A percentile compares a stretch with the other conserved stretches of the same genome.
phyloP scores from a whole-genome alignment of 1,139 yeast species.

The Spathaspora sp. region DNA sequence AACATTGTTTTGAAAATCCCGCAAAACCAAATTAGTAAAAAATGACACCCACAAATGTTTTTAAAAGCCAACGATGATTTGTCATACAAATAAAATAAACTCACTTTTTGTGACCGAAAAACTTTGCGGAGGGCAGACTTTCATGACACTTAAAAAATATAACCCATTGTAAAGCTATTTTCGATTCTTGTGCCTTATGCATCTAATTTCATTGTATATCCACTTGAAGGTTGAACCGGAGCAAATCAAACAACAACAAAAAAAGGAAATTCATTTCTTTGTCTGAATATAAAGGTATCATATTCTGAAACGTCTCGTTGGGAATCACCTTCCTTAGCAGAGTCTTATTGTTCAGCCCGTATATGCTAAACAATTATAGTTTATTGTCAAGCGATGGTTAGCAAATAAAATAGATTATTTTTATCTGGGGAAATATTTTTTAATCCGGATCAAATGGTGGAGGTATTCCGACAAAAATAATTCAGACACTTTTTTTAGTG shows the following conservation, averaged over 20 bases:
- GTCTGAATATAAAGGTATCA: neutral
- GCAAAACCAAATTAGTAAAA: neutral
- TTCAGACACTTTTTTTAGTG: neutral
- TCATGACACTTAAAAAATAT: neutral
- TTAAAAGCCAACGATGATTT: neutral
- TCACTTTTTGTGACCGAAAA: neutral
- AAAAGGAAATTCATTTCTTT: neutral
- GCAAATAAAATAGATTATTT: neutral
- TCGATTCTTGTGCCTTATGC: slow-evolving; percentile 1
- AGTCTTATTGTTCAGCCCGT: neutral
- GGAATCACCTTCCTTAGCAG: neutral
- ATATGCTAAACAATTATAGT: neutral
- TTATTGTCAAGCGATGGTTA: neutral
- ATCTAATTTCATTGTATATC: neutral
- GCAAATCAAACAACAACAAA: neutral
- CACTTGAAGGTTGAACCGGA: slow-evolving; percentile 1
- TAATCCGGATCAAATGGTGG: neutral
- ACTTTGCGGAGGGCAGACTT: neutral
- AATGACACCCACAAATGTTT: neutral
- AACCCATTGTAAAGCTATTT: neutral
- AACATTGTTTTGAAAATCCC: neutral
- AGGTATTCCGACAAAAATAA: neutral
- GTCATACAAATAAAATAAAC: neutral
- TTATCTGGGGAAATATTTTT: slow-evolving; percentile 1
- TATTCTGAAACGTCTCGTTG: neutral